phyloP scores from a whole-genome alignment of 495 filamentous ascomycete species.

The Penicillium verhagenii region DNA sequence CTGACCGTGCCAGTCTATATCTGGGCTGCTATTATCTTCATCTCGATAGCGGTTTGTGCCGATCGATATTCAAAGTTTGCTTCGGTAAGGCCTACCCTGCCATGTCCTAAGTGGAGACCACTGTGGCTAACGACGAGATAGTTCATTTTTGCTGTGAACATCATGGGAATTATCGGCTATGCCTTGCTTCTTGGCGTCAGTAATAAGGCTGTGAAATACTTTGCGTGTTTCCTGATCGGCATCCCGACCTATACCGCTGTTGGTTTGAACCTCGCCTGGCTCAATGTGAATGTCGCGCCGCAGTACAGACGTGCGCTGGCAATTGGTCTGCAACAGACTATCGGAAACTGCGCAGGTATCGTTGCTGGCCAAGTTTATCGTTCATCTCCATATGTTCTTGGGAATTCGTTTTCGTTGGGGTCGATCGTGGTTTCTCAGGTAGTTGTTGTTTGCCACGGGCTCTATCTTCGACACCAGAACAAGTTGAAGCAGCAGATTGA shows the following conservation, averaged over 20 bases:
- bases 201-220: constrained; percentile 49
- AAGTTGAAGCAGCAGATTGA: constrained; percentile 39
- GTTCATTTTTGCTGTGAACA: constrained; percentile 42
- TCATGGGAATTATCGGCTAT: constrained; percentile 52
- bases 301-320: constrained; percentile 56
- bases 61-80: constrained; percentile 42
- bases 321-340: constrained; percentile 57
- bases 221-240: constrained; percentile 54
- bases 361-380: constrained; percentile 55
- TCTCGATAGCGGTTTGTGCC: constrained; percentile 41
- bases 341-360: constrained; percentile 57
- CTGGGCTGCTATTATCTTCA: constrained; percentile 41
- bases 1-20: constrained; percentile 47
- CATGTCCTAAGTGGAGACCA: background rate
- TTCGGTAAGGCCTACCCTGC: constrained; percentile 16
- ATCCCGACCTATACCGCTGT: constrained; percentile 50
- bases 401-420: constrained; percentile 49
- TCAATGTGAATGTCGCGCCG: constrained; percentile 57
- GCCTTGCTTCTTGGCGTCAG: constrained; percentile 45
- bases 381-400: constrained; percentile 48
- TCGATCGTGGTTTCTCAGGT: constrained; percentile 40
- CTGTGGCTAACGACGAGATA: constrained; percentile 9
- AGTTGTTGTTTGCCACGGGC: constrained; percentile 32
- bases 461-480: constrained; percentile 45
- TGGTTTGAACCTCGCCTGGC: constrained; percentile 55